A percentile compares a stretch with the other conserved stretches of the same genome.
phyloP scores from a whole-genome alignment of 1,284 basidiomycete species.

The Puccinia coronata region DNA sequence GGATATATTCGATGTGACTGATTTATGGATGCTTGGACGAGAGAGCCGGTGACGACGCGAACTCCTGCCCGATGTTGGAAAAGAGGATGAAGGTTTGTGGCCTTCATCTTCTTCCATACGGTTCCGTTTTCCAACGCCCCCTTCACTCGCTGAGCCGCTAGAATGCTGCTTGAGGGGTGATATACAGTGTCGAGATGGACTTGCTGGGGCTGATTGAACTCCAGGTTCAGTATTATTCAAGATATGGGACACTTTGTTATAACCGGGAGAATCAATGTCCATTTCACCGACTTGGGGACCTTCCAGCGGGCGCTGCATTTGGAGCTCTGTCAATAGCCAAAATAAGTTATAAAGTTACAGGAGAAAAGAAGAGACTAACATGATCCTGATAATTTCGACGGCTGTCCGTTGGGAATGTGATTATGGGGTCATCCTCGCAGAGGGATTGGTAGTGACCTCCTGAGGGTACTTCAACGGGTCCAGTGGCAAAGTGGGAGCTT shows the following conservation, averaged over 20 bases:
- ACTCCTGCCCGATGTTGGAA: not conserved
- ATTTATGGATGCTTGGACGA: not conserved
- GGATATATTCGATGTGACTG: not conserved
- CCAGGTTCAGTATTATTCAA: not conserved
- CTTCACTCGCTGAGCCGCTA: slow-evolving; percentile 12
- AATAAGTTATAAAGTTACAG: not conserved
- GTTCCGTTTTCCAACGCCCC: not conserved
- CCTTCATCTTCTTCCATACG: slow-evolving; percentile 20
- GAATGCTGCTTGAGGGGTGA: not conserved
- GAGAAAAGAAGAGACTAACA: not conserved
- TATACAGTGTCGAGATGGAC: not conserved
- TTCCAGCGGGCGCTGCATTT: not conserved
- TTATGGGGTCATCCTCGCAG: not conserved
- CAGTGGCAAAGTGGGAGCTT: not conserved
- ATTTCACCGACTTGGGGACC: not conserved
- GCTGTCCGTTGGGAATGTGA: not conserved
- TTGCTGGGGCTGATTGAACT: not conserved
- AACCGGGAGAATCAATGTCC: slow-evolving; percentile 16
- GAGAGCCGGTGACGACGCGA: not conserved
- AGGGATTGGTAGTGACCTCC: not conserved
- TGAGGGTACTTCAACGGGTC: not conserved
- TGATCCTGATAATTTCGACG: not conserved
- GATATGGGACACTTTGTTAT: not conserved
- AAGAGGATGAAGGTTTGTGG: not conserved
- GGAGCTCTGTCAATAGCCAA: not conserved